These are phyloP conservation scores for Candida neerlandica DNA, from an alignment of 1,139 yeast species.

Conservation along the genomic window DNA sequence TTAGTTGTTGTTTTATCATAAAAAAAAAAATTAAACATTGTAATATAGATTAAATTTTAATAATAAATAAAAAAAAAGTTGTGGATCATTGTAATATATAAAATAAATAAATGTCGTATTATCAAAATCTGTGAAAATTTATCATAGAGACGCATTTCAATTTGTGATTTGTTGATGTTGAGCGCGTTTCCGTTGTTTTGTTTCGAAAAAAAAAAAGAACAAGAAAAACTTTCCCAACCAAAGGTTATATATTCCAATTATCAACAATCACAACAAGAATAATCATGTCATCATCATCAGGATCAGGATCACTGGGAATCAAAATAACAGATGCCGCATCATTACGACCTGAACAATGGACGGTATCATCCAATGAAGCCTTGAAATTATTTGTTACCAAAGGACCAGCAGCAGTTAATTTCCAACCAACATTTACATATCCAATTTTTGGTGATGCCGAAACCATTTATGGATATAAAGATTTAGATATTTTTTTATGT, in stretches of 20 bases:
- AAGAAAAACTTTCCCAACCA: background rate
- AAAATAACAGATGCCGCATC: conserved; percentile 15
- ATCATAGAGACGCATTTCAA: no score
- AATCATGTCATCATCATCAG: conserved; percentile 2
- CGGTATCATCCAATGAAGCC: conserved; percentile 66
- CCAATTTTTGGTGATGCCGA: conserved; percentile 94
- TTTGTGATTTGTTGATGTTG: no score
- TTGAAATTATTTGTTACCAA: conserved; percentile 57
- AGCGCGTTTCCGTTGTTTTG: background rate
- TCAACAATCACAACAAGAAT: background rate
- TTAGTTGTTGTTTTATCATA: conserved; percentile 74
- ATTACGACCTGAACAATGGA: conserved; percentile 64
- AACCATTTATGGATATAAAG: conserved; percentile 81
- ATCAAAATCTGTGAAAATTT: no score
- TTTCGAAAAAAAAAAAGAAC: background rate
- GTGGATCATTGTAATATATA: background rate
- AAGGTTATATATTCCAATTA: background rate
- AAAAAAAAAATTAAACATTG: background rate
- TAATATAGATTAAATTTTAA: background rate
- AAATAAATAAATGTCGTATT: background rate
- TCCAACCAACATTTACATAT: conserved; percentile 81
- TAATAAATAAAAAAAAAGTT: background rate
- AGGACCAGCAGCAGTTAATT: conserved; percentile 53
- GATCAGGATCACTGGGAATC: background rate
- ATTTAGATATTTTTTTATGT: conserved; percentile 53